Base-by-base conservation (phyloP, 2,329 filamentous ascomycete genomes). In the Xylariales sp. region DNA sequence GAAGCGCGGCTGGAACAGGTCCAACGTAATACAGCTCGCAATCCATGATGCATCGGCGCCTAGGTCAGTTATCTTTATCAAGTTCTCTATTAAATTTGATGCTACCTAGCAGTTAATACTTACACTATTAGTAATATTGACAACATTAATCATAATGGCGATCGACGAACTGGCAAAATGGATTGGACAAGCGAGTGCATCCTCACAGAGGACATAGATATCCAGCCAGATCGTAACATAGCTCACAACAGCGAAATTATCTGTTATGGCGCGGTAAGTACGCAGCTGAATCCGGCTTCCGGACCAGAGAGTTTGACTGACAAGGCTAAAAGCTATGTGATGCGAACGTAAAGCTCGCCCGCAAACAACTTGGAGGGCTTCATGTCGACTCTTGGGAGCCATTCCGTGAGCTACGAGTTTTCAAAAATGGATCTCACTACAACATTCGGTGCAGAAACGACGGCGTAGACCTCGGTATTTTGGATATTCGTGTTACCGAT, bases 231-330 rank as follows among this genome's bases (percentile, higher is more conserved):
- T 23, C 23, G 18, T n/a, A 46, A n/a, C 7, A 46, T 46, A 46
- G 18, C 3, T 46, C 14, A 14, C 7, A 46, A n/a, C 14, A 7
- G 10, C n/a, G n/a, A 28, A 12, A 12, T 12, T 43, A 14, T 65
- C 36, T 65, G 62, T 18, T 65, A 53, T 59, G 62, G 62, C 8
- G 28, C 62, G 39, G 62, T 65, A 48, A 60, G 62, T 60, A 30
- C 48, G 18, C 7, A 7, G 30, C 10, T 28, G 6, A 30, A 50
- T 5, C 7, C 18, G n/a, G 18, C 18, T 50, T 16, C 9, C 30
- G 18, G 18, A 8, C 18, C 18, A 16, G n/a, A 50, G 62, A 23
- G 23, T 23, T 23, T 23, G 23, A 23, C 23, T 23, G 23, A 23
- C 23, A 23, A 23, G 23, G 23, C 23, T 23, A 23, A 23, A 23